Evolutionary conservation across 2,329 filamentous ascomycete genomes (phyloP).

Genomic region (Aspergillus quadricinctus): DNA sequence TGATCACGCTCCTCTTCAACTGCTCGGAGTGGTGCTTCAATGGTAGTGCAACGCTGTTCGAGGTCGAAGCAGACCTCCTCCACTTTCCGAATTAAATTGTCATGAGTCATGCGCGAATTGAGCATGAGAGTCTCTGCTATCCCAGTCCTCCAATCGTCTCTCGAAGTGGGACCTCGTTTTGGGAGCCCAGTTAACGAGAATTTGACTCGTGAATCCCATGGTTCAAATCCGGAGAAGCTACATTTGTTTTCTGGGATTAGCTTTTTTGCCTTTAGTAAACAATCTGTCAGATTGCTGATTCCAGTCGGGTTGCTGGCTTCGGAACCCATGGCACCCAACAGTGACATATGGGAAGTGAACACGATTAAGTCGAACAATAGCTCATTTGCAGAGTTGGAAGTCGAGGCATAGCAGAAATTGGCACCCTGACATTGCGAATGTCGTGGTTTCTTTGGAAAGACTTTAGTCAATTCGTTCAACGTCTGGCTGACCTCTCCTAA

Average conservation of each 20-base stretch:
- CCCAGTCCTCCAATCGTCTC: slow-evolving; percentile 47
- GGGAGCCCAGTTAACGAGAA: slow-evolving; percentile 8
- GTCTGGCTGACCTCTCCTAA: slow-evolving; percentile 11
- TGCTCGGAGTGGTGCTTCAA: slow-evolving; percentile 51
- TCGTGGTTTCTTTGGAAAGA: slow-evolving; percentile 16
- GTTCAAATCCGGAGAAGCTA: slow-evolving; percentile 10
- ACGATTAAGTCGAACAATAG: slow-evolving; percentile 22
- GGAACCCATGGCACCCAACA: slow-evolving; percentile 8
- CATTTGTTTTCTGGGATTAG: slow-evolving; percentile 10
- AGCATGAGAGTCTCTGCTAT: slow-evolving; percentile 44
- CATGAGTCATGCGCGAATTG: slow-evolving; percentile 41
- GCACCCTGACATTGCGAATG: slow-evolving; percentile 17
- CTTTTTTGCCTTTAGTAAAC: slow-evolving; percentile 16
- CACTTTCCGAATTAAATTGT: slow-evolving; percentile 47
- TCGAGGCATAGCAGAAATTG: slow-evolving; percentile 16
- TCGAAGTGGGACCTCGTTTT: slow-evolving; percentile 19
- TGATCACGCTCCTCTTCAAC: slow-evolving; percentile 32
- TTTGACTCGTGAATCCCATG: slow-evolving; percentile 8
- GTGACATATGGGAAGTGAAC: slow-evolving; percentile 19
- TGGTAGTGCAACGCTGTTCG: slow-evolving; percentile 51
- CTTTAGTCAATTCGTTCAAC: slow-evolving; percentile 14
- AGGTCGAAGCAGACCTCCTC: slow-evolving; percentile 53
- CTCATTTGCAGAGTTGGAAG: slow-evolving; percentile 18
- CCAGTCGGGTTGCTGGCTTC: slow-evolving; percentile 1
- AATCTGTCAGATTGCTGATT: slow-evolving; percentile 14